Evolutionary conservation across 306 rosid species (phyloP), one percentile per base, ranked within the genome.

Genomic region (Fragaria ananassa): DNA sequence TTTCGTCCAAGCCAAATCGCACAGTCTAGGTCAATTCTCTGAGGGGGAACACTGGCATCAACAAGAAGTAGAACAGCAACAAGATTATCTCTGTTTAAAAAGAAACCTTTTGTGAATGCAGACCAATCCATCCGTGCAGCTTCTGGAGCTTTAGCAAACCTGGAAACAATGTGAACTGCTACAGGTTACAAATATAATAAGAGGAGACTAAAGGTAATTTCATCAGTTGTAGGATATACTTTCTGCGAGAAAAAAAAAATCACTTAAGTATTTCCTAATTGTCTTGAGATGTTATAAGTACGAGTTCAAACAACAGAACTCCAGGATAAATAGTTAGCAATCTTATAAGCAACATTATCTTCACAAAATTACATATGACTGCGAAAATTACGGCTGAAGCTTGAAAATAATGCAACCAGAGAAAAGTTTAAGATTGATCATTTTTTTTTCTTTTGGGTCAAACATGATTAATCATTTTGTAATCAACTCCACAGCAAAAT

Each of bases 1-100:
- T 90, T 94, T 76, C 94, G 98, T 58, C 96, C 91, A 39, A 94
- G 94, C 97, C 97, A 94, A 85, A 89, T 92, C 3, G 98, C 97
- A 63, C 97, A 94, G 85, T 94, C 97, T 19, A 94, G 82, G 86
- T 90, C 98, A 50, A 87, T 90, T 76, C 82, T 94, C 80, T 94
- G 98, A 77, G 98, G 91, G 18, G 97, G 98, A 83, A 94, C 95
- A 79, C 98, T 94, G 66, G 91, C 95, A 78, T 91, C 97, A 68
- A 94, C 63, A 64, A 94, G 96, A 75, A 91, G 97, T 56, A 94
- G 85, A 63, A 94, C 92, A 27, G 89, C 87, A 65, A 90, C 98
- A 63, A 89, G 88, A 78, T 89, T 84, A 77, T 75, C 81, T 78
- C 97, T 79, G 85, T 92, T 94, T 67, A 88, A 66, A 81, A 94